Evolutionary conservation across 371 early-diverging fungal species (phyloP), one percentile per base, ranked within the genome.

Genomic region (Mucor piriformis): DNA sequence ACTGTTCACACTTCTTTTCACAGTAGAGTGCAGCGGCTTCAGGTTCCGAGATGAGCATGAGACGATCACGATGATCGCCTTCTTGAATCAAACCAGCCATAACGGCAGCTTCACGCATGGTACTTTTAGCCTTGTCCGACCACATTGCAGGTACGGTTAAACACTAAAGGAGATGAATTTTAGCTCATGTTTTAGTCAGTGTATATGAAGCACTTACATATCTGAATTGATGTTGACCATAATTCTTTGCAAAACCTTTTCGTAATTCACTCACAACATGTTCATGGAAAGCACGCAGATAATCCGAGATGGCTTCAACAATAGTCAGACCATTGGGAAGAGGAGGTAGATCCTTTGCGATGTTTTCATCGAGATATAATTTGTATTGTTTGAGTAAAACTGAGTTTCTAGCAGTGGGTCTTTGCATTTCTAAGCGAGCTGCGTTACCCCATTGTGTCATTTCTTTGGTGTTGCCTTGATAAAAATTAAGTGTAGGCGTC

Each of bases 101-200:
- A 25, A 77, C 63, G 21, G 77, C 76, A 34, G 82, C 82, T 42
- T 74, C 72, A 55, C 82, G 72, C 80, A 83, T 80, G 1, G 73
- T 70, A 49, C 66, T 72, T 61, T 81, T 83, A 38, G 82, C 78
- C 18, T 66, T 61, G 49, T 83, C 82, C 54, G 73, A 70, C 74
- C 79, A 81, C 73, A 77, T 79, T 37, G 81, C 81, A 33, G 81
- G 81, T 6, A 83, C 79, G 6, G 83, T 83, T 35, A 83, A 64
- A 64, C 79, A 81, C 63, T 79, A 69, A 4, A 12, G 18, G 15
- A 6, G 10, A 42, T 18, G 18, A 18, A 38, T 33, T 33, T 33
- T 33, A 6, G n/a, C n/a, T 12, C 15, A 38, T 38, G 2, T 38
- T 33, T 38, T 38, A 38, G 5, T 12, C n/a, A n/a, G 7, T 6